Base-by-base conservation (phyloP, 805 yeast genomes). In the Starmera amethionina region DNA sequence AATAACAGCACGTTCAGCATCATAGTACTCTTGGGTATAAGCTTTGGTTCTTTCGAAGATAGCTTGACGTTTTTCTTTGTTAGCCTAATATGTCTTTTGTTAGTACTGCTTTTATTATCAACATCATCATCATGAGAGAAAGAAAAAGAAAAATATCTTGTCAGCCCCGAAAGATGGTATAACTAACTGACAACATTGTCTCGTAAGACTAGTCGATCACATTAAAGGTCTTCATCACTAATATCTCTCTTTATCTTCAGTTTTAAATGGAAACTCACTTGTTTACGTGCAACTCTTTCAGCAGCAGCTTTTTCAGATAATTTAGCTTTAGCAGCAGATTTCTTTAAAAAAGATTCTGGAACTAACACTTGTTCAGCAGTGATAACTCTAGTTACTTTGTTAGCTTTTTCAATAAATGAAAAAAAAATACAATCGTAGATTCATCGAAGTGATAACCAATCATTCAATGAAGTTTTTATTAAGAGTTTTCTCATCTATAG, bases 31-130 rank as follows among this genome's bases (percentile, higher is more conserved):
- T 75, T 82, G 72, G 68, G 82, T 81, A 88, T 89, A 88, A 74
- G 88, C 87, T 75, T 93, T 95, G 64, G 95, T 87, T 81, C 97
- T 85, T 69, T 85, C 82, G 70, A 81, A 82, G 71, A 82, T 77
- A 60, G 78, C 81, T 64, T 79, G 70, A 74, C 84, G 67, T 64
- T 68, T 69, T 58, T 63, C 72, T 65, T 68, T 62, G 69, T 63
- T 67, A 55, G 72, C 72, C 74, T 68, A 40, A 39, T 41, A 31
- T n/a, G n/a, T 15, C 19, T 29, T 40, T 33, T 42, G 48, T 49
- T 49, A 46, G 54, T 46, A 35, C 19, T 16, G 4, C 18, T 16
- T 16, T 16, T 3, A n/a, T n/a, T n/a, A n/a, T n/a, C n/a, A n/a
- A n/a, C n/a, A 36, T 16, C 12, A 30, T 22, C 15, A 29, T 13